These are phyloP conservation scores for Aspergillus puulaauensis DNA, from an alignment of 2,329 filamentous ascomycete genomes.

Conservation along the genomic window DNA sequence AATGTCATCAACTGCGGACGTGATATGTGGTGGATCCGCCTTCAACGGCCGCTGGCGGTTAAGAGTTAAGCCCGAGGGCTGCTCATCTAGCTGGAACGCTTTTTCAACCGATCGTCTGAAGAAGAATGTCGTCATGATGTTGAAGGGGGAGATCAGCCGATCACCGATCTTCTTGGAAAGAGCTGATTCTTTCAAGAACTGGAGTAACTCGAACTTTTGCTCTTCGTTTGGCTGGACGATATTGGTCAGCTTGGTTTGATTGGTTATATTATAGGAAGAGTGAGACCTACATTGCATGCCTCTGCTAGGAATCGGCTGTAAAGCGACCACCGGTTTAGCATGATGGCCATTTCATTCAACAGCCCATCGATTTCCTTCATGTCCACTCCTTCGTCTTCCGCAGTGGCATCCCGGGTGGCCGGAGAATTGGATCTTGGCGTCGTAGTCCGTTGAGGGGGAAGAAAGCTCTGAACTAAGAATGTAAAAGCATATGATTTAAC, in stretches of 20 bases:
- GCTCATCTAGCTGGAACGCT: constrained; percentile 93
- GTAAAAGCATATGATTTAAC: constrained; percentile 98
- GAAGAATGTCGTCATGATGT: constrained; percentile 92
- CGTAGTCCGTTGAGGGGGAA: constrained; percentile 67
- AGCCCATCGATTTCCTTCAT: constrained; percentile 94
- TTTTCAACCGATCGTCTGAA: constrained; percentile 95
- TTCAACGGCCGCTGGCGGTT: constrained; percentile 70
- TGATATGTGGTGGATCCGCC: constrained; percentile 83
- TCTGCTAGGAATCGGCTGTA: constrained; percentile 86
- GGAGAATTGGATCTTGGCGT: constrained; percentile 75
- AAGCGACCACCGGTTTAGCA: constrained; percentile 90
- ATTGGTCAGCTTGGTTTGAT: constrained; percentile 5
- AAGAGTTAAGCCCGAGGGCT: constrained; percentile 74
- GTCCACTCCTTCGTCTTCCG: constrained; percentile 89
- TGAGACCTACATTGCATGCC: constrained; percentile 71
- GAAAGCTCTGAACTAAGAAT: constrained; percentile 91
- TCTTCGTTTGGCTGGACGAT: constrained; percentile 44
- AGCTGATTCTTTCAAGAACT: constrained; percentile 74
- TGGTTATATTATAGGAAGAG: neutral
- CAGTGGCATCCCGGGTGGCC: constrained; percentile 60
- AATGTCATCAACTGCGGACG: constrained; percentile 93
- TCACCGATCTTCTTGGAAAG: constrained; percentile 75
- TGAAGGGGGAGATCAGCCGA: constrained; percentile 78
- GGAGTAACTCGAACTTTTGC: constrained; percentile 64
- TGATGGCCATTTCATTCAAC: constrained; percentile 82